phyloP scores from a whole-genome alignment of 805 yeast genomes.

The Candida alai region DNA sequence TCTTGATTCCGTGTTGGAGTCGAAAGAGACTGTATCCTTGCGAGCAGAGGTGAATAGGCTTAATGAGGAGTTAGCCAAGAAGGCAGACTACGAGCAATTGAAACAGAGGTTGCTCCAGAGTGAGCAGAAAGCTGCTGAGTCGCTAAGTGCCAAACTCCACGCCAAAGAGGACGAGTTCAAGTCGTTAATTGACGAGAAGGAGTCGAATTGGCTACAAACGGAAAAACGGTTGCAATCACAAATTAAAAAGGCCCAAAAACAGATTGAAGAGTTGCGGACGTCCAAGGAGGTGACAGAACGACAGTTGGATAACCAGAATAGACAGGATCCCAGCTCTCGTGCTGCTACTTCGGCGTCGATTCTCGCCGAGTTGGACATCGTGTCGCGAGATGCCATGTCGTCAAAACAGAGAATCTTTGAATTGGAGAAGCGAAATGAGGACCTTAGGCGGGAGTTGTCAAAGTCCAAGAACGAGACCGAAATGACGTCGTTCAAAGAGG shows the following conservation, averaged over 20 bases:
- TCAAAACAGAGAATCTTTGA: conserved; percentile 65
- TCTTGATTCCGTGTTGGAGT: conserved; percentile 55
- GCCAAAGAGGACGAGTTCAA: conserved; percentile 74
- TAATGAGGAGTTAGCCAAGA: conserved; percentile 56
- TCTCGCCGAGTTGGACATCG: conserved; percentile 55
- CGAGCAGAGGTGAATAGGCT: conserved; percentile 47
- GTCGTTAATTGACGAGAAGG: conserved; percentile 69
- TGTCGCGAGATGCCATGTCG: conserved; percentile 72
- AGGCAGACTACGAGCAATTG: conserved; percentile 76
- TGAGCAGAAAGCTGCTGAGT: conserved; percentile 59
- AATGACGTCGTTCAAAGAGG: conserved; percentile 36
- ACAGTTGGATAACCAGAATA: conserved; percentile 48
- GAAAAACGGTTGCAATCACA: conserved; percentile 52
- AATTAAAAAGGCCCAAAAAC: conserved; percentile 47
- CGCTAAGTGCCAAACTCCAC: conserved; percentile 48
- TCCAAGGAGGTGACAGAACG: conserved; percentile 62
- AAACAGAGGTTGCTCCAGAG: conserved; percentile 56
- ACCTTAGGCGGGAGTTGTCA: conserved; percentile 62
- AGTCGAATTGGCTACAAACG: conserved; percentile 60
- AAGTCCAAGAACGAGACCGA: conserved; percentile 47
- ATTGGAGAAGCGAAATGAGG: conserved; percentile 75
- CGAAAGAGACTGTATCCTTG: conserved; percentile 49
- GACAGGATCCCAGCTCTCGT: conserved; percentile 28
- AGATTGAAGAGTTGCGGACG: conserved; percentile 62
- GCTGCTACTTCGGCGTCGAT: conserved; percentile 27